Percentiles rank a stretch among this genome's conserved stretches.
Evolutionary conservation across 148 eudicot genomes (phyloP).

Genomic region (Fagopyrum homotropicum): DNA sequence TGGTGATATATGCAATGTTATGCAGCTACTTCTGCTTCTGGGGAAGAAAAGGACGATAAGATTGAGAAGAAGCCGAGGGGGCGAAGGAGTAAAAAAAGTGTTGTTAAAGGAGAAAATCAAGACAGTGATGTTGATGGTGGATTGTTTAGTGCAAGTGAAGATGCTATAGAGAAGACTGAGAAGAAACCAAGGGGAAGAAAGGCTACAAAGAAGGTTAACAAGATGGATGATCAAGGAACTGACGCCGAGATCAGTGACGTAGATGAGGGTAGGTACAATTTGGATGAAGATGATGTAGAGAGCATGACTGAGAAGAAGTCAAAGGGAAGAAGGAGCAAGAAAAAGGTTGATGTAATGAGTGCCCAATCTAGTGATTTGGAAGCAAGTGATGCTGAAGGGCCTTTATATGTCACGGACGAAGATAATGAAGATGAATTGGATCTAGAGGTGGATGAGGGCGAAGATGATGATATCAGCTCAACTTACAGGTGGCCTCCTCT

Average conservation of each 20-base stretch:
- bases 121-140: not conserved
- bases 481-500: constrained; percentile 83
- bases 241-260: constrained; percentile 36
- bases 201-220: constrained; percentile 40
- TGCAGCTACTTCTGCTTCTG: constrained; percentile 40
- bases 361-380: constrained; percentile 38
- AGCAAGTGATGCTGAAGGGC: constrained; percentile 36
- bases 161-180: constrained; percentile 24
- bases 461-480: constrained; percentile 53
- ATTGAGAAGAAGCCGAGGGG: constrained; percentile 25
- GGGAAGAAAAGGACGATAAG: constrained; percentile 27
- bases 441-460: constrained; percentile 36
- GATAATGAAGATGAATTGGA: constrained; percentile 46
- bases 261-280: constrained; percentile 28
- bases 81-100: constrained; percentile 9
- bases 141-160: not conserved
- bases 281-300: constrained; percentile 32
- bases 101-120: not conserved
- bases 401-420: constrained; percentile 19
- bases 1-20: not conserved
- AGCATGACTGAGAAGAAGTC: constrained; percentile 31
- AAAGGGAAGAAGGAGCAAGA: constrained; percentile 49
- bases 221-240: constrained; percentile 30
- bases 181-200: constrained; percentile 38
- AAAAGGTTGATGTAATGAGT: constrained; percentile 25